Evolutionary conservation across 2,329 filamentous ascomycete genomes (phyloP).

Genomic region (Calonectria fujianensis): DNA sequence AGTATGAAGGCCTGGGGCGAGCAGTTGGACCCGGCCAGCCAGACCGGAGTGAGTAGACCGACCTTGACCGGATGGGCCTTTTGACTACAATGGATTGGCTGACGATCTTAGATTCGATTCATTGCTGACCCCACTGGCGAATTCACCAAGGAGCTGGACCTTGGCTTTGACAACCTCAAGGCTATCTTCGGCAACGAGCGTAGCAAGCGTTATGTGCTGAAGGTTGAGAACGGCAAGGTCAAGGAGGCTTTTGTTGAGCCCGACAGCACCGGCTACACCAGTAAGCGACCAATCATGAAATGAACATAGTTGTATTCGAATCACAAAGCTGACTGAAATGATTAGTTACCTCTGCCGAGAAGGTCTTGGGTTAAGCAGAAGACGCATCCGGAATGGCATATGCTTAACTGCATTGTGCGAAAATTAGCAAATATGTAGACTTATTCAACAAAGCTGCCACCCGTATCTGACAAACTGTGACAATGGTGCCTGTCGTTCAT

Average conservation of each 20-base stretch:
- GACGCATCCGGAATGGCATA: not conserved
- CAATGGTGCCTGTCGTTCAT: constrained; percentile 1
- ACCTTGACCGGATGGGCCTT: not conserved
- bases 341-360: constrained; percentile 70
- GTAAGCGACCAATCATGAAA: constrained; percentile 67
- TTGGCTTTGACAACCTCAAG: constrained; percentile 81
- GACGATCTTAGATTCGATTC: constrained; percentile 83
- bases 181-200: constrained; percentile 88
- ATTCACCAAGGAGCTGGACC: constrained; percentile 89
- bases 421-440: constrained; percentile 13
- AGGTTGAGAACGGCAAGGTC: constrained; percentile 90
- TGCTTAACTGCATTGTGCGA: not conserved
- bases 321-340: constrained; percentile 8
- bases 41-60: constrained; percentile 80
- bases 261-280: constrained; percentile 88
- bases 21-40: constrained; percentile 82
- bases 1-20: constrained; percentile 94
- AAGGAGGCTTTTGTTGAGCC: constrained; percentile 88
- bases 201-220: constrained; percentile 91
- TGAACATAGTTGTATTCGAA: not conserved
- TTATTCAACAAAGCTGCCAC: not conserved
- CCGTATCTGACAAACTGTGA: not conserved
- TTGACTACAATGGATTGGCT: constrained; percentile 21
- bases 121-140: constrained; percentile 86
- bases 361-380: constrained; percentile 63